A percentile compares a stretch with the other conserved stretches of the same genome.
phyloP scores from a whole-genome alignment of 805 yeast genomes.

The Candida nonsorbophila region DNA sequence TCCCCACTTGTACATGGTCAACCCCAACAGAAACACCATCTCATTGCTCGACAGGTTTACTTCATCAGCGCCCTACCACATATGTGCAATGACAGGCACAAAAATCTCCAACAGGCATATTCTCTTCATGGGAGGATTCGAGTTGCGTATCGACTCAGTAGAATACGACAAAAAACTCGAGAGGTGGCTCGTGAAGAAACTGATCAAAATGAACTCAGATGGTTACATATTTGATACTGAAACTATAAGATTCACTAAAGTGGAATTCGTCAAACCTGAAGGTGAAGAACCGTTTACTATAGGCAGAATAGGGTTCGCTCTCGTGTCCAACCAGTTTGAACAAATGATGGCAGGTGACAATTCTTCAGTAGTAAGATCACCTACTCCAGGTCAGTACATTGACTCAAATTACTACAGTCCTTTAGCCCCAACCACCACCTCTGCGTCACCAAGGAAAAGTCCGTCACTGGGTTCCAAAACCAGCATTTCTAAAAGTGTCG shows the following conservation, averaged over 20 bases:
- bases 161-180: constrained; percentile 16
- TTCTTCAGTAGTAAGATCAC: constrained; percentile 4
- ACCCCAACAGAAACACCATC: constrained; percentile 26
- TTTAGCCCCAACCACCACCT: constrained; percentile 4
- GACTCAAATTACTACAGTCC: constrained; percentile 9
- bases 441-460: too few species aligned
- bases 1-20: constrained; percentile 18
- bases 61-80: constrained; percentile 40
- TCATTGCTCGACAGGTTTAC: constrained; percentile 19
- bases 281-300: constrained; percentile 8
- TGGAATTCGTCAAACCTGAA: constrained; percentile 20
- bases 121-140: constrained; percentile 69
- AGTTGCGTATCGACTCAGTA: constrained; percentile 21
- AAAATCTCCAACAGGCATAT: constrained; percentile 52
- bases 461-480: too few species aligned
- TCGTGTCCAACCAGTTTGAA: constrained; percentile 19
- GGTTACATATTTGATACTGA: constrained; percentile 56
- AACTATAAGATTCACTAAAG: constrained; percentile 44
- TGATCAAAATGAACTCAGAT: constrained; percentile 44
- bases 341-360: constrained; percentile 5
- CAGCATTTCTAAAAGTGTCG: too few species aligned
- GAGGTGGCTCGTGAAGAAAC: constrained; percentile 36
- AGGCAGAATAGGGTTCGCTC: constrained; percentile 30
- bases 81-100: constrained; percentile 44
- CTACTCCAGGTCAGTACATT: constrained; percentile 5